Evolutionary conservation across 1,139 yeast genomes (phyloP).

Genomic region (Saccharomyces hybrid): DNA sequence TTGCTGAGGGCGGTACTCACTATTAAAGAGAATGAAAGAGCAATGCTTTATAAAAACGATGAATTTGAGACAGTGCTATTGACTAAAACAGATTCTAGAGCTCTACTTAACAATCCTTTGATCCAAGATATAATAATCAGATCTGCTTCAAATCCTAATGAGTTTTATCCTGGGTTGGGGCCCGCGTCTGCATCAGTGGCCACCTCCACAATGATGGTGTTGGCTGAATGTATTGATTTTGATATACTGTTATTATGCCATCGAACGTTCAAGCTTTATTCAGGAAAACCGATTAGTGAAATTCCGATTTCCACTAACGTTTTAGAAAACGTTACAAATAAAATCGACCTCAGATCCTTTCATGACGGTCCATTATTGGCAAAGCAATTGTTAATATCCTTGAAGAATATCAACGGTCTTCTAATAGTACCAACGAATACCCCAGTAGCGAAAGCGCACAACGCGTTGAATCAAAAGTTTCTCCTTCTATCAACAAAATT

Average conservation of each 20-base stretch:
- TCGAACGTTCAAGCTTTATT: slow-evolving; percentile 41
- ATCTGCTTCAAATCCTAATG: slow-evolving; percentile 32
- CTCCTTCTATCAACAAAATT: slow-evolving; percentile 26
- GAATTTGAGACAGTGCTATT: slow-evolving; percentile 36
- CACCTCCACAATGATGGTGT: slow-evolving; percentile 37
- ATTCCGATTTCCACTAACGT: slow-evolving; percentile 38
- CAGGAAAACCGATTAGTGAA: slow-evolving; percentile 30
- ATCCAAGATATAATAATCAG: slow-evolving; percentile 37
- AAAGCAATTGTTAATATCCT: slow-evolving; percentile 37
- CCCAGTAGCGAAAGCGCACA: slow-evolving; percentile 22
- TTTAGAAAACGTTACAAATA: slow-evolving; percentile 38
- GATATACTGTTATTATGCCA: slow-evolving; percentile 54
- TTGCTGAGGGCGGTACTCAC: slow-evolving; percentile 26
- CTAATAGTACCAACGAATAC: slow-evolving; percentile 28
- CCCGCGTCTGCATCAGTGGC: slow-evolving; percentile 29
- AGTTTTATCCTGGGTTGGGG: slow-evolving; percentile 30
- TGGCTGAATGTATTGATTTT: slow-evolving; percentile 43
- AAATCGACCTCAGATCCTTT: slow-evolving; percentile 36
- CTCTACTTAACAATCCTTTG: slow-evolving; percentile 32
- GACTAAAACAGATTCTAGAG: slow-evolving; percentile 40
- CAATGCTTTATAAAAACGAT: slow-evolving; percentile 20
- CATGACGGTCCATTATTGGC: slow-evolving; percentile 38
- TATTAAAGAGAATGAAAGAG: slow-evolving; percentile 26
- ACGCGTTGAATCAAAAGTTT: slow-evolving; percentile 25
- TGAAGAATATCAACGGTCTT: slow-evolving; percentile 41